Evolutionary conservation across 2,329 filamentous ascomycete species (phyloP).

Genomic region (Scedosporium boydii): DNA sequence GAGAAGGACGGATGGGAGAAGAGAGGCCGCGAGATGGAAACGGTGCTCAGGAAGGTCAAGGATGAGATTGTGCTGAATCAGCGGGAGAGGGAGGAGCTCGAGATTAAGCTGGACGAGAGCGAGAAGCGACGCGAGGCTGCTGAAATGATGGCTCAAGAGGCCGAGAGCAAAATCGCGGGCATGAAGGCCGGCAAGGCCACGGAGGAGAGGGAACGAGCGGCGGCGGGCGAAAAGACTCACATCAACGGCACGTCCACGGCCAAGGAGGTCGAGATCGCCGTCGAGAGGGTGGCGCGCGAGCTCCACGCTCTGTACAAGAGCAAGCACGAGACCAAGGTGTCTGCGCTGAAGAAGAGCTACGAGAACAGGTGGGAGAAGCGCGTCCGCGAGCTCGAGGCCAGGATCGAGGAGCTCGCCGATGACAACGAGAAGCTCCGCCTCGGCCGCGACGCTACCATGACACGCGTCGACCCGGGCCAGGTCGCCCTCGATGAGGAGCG

Average conservation of each 20-base stretch:
- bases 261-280: constrained; percentile 69
- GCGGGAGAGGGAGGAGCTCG: constrained; percentile 70
- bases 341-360: constrained; percentile 76
- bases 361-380: constrained; percentile 86
- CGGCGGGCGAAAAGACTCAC: constrained; percentile 17
- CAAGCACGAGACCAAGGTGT: constrained; percentile 94
- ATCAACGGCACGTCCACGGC: constrained; percentile 19
- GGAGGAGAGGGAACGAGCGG: constrained; percentile 19
- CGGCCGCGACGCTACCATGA: constrained; percentile 57
- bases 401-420: constrained; percentile 56
- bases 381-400: constrained; percentile 65
- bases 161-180: constrained; percentile 65
- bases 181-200: constrained; percentile 54
- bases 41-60: constrained; percentile 67
- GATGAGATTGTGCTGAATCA: constrained; percentile 72
- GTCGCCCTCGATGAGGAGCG: constrained; percentile 40
- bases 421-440: constrained; percentile 68
- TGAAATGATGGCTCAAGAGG: constrained; percentile 67
- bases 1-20: constrained; percentile 80
- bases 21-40: constrained; percentile 77
- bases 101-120: constrained; percentile 64
- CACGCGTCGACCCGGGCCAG: constrained; percentile 41
- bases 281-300: constrained; percentile 88
- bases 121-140: constrained; percentile 66
- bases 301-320: constrained; percentile 89